Evolutionary conservation across 1,139 yeast genomes (phyloP).

Genomic region (Suhomyces bolitotheri): DNA sequence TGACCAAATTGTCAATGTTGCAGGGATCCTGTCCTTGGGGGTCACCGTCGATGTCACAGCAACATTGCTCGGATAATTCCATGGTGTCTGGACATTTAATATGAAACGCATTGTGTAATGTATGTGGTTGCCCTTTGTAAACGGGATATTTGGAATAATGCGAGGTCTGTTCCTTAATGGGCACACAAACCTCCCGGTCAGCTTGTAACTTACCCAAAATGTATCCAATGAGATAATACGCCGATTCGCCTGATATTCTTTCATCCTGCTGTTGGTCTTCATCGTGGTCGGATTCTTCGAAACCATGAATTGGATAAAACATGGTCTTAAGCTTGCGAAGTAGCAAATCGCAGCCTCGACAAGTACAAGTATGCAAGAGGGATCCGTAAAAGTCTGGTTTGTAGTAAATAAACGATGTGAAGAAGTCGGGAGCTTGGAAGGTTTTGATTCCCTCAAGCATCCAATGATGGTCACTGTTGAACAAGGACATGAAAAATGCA

Average conservation of each 20-base stretch:
- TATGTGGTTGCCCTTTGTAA: slow-evolving; percentile 41
- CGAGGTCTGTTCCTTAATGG: slow-evolving; percentile 32
- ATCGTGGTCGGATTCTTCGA: slow-evolving; percentile 11
- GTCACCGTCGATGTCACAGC: slow-evolving; percentile 26
- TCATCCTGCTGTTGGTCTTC: slow-evolving; percentile 9
- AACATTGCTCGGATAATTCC: slow-evolving; percentile 18
- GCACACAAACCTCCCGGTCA: slow-evolving; percentile 42
- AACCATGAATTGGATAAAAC: slow-evolving; percentile 27
- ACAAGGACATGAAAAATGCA: slow-evolving; percentile 35
- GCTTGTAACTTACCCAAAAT: slow-evolving; percentile 40
- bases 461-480: slow-evolving; percentile 12
- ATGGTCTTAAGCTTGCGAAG: slow-evolving; percentile 24
- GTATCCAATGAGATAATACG: slow-evolving; percentile 37
- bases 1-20: slow-evolving; percentile 38
- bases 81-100: slow-evolving; percentile 4
- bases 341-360: slow-evolving; percentile 38
- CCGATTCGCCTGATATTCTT: slow-evolving; percentile 28
- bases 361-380: slow-evolving; percentile 38
- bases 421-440: slow-evolving; percentile 38
- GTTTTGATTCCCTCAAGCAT: slow-evolving; percentile 22
- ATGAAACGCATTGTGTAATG: slow-evolving; percentile 38
- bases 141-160: slow-evolving; percentile 34
- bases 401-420: slow-evolving; percentile 42
- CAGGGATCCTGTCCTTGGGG: slow-evolving; percentile 24
- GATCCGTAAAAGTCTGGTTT: slow-evolving; percentile 41